These are phyloP conservation scores for Spizellomyces sp. DNA, from an alignment of 192 early-diverging fungal species.

Conservation along the genomic window DNA sequence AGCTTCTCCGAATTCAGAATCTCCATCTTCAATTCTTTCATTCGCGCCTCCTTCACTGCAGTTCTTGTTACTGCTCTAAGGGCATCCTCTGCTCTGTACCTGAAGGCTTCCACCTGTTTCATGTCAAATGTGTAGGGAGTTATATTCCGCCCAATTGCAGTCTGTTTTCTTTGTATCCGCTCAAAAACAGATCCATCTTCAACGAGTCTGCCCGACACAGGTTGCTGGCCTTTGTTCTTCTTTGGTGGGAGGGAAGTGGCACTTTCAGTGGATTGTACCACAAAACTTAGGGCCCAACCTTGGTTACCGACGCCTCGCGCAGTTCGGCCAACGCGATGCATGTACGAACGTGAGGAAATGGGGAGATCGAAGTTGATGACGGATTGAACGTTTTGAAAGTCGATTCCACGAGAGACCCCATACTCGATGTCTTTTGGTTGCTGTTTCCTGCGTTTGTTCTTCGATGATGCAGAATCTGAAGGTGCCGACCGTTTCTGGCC, in stretches of 20 bases:
- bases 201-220: conserved; percentile 14
- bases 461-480: conserved; percentile 22
- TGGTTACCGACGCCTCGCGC: conserved; percentile 83
- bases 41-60: conserved; percentile 83
- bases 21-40: conserved; percentile 95
- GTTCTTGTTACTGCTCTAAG: conserved; percentile 73
- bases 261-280: conserved; percentile 58
- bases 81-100: conserved; percentile 88
- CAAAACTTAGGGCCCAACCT: conserved; percentile 89
- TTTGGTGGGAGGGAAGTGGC: conserved; percentile 25
- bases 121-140: conserved; percentile 86
- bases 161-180: conserved; percentile 74
- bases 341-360: conserved; percentile 78
- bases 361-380: conserved; percentile 99
- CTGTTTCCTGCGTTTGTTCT: conserved; percentile 20
- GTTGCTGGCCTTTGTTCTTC: conserved; percentile 34
- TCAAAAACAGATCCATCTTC: conserved; percentile 71
- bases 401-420: conserved; percentile 94
- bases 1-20: conserved; percentile 95
- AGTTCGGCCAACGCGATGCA: conserved; percentile 93
- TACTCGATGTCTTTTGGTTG: conserved; percentile 79
- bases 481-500: conserved; percentile 6
- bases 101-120: conserved; percentile 86
- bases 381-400: conserved; percentile 88
- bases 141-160: conserved; percentile 50